Evolutionary conservation across 352 stramenopile species (phyloP).

Genomic region (Aphanomyces euteiches): DNA sequence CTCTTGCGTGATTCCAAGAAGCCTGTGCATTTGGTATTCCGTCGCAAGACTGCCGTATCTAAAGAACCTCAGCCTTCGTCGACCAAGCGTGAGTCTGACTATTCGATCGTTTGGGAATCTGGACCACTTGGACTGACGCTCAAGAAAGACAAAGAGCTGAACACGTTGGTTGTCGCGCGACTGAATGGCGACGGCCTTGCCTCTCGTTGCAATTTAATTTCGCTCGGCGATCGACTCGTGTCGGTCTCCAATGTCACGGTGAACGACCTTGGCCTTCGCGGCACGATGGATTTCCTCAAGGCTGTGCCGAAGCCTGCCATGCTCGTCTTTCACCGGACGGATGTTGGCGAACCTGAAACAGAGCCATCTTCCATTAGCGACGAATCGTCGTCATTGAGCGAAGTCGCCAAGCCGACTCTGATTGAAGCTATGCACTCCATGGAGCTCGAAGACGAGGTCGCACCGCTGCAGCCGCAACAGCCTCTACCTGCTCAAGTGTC

Average conservation of each 20-base stretch:
- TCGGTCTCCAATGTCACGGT: conserved; percentile 27
- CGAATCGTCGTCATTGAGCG: neutral
- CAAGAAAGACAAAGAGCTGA: conserved; percentile 27
- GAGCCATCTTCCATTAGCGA: neutral
- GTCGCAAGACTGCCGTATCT: neutral
- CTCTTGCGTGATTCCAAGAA: conserved; percentile 24
- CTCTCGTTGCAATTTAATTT: conserved; percentile 23
- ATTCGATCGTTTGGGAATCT: conserved; percentile 28
- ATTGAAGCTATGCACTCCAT: neutral
- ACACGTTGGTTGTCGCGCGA: conserved; percentile 15
- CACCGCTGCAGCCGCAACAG: neutral
- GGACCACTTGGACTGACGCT: conserved; percentile 25
- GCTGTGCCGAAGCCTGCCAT: conserved; percentile 25
- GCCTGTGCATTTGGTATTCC: conserved; percentile 20
- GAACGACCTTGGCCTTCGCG: conserved; percentile 21
- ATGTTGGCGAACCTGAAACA: neutral
- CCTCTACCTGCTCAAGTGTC: neutral
- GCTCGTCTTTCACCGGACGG: conserved; percentile 24
- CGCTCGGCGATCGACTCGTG: conserved; percentile 24
- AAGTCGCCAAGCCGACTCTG: neutral
- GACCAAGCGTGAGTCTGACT: conserved; percentile 15
- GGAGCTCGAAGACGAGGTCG: neutral
- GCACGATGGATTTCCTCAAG: conserved; percentile 29
- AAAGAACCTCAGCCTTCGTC: neutral
- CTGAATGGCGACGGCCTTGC: conserved; percentile 24